phyloP scores from a whole-genome alignment of 257 asterid genomes.

The Fraxinus excelsior region DNA sequence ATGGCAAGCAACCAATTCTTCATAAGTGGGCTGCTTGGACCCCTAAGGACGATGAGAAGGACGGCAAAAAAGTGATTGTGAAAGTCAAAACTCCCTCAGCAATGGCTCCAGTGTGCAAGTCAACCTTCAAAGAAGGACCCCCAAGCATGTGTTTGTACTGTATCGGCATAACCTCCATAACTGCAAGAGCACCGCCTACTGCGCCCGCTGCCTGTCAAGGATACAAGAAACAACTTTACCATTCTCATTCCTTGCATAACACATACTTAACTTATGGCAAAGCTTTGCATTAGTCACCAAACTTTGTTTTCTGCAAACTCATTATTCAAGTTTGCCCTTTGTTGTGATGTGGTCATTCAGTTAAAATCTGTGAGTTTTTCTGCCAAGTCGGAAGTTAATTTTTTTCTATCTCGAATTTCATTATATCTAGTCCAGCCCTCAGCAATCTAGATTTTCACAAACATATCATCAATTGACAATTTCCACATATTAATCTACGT shows the following conservation, averaged over 20 bases:
- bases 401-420: background rate
- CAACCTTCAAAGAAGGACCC: slow-evolving; percentile 84
- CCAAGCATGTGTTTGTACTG: slow-evolving; percentile 71
- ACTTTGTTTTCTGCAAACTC: background rate
- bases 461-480: background rate
- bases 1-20: slow-evolving; percentile 70
- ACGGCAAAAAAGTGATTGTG: slow-evolving; percentile 65
- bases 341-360: background rate
- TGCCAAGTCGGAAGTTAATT: background rate
- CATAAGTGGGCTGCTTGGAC: slow-evolving; percentile 56
- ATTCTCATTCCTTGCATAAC: background rate
- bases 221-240: background rate
- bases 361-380: background rate
- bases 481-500: background rate
- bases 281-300: background rate
- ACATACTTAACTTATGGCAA: too few relatives aligned
- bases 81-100: slow-evolving; percentile 91
- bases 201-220: slow-evolving; percentile 78
- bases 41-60: slow-evolving; percentile 60
- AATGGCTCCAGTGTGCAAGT: slow-evolving; percentile 79
- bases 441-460: background rate
- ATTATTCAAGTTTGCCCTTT: background rate
- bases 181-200: slow-evolving; percentile 69
- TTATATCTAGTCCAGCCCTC: background rate
- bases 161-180: slow-evolving; percentile 69